Base-by-base conservation (phyloP, 2,329 filamentous ascomycete species). In the Didymella pinodella region DNA sequence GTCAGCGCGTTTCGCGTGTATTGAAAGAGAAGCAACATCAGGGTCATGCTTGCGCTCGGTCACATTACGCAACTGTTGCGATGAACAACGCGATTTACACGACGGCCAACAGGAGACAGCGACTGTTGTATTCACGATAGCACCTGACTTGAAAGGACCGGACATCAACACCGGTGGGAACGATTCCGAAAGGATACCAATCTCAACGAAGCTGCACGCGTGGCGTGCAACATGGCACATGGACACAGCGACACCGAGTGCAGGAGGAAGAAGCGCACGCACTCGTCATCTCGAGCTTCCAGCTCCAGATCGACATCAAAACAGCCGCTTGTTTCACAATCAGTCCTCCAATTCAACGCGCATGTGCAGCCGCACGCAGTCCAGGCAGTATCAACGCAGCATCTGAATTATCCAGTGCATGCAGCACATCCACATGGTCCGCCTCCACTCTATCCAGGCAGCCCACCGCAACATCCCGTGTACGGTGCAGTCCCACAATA, bases 401-500 rank as follows among this genome's bases (percentile, higher is more conserved):
- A 60, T 47, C 34, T 52, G n/a, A 41, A 55, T 20, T 55, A 60
- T 40, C 61, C 61, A 16, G 54, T 62, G 28, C 49, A 60, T 29
- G 26, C 48, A 18, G 54, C 55, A 20, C 31, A 49, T 34, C 59
- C 63, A 26, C 44, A 58, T 12, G 61, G 61, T 48, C 44, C 40
- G 31, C 48, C 59, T 46, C 55, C 54, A 26, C 38, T 41, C 10
- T 67, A 69, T 57, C 38, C 62, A 11, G 49, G 61, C 18, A 56
- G 64, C 46, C 61, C 67, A 18, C 64, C 59, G 43, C 61, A 59
- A 18, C 63, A 66, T 53, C 55, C 65, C 20, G 41, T 69, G 7
- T 74, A 73, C 50, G 66, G 65, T 12, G 48, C 61, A 22, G 55
- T 59, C 20, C 66, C 69, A 44, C 66, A 68, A 28, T 38, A 65